These are phyloP conservation scores for Oxalis stricta DNA, from an alignment of 441 rosid genomes.

Conservation along the genomic window DNA sequence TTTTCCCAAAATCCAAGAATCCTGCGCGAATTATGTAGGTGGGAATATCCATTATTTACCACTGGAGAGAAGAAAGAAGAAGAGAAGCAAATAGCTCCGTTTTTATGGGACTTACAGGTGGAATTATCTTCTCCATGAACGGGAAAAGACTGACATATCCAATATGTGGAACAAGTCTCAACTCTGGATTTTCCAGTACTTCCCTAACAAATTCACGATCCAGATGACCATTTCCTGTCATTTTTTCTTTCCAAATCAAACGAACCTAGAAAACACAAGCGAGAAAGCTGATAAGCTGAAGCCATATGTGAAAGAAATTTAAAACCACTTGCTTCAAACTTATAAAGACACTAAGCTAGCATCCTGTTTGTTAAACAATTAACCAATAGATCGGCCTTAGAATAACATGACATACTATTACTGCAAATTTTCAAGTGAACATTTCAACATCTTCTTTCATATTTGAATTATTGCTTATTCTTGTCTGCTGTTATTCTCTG, in stretches of 20 bases:
- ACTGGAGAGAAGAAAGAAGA: neutral
- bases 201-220: slow-evolving; percentile 71
- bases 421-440: no score
- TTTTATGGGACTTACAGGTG: slow-evolving; percentile 49
- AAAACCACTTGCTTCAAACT: no score
- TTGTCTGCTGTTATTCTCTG: no score
- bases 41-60: neutral
- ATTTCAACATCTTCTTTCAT: no score
- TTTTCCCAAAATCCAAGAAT: slow-evolving; percentile 80
- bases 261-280: slow-evolving; percentile 41
- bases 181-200: slow-evolving; percentile 45
- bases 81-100: neutral
- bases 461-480: no score
- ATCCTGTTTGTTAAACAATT: neutral
- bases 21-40: slow-evolving; percentile 23
- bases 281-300: neutral
- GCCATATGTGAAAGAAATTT: no score
- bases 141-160: slow-evolving; percentile 98
- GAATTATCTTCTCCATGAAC: slow-evolving; percentile 74
- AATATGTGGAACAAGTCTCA: slow-evolving; percentile 73
- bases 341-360: neutral
- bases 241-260: slow-evolving; percentile 69
- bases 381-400: neutral
- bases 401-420: neutral
- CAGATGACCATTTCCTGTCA: slow-evolving; percentile 32